Conservation (phyloP, 371 early-diverging fungal species). For the Mortierella sp. region DNA sequence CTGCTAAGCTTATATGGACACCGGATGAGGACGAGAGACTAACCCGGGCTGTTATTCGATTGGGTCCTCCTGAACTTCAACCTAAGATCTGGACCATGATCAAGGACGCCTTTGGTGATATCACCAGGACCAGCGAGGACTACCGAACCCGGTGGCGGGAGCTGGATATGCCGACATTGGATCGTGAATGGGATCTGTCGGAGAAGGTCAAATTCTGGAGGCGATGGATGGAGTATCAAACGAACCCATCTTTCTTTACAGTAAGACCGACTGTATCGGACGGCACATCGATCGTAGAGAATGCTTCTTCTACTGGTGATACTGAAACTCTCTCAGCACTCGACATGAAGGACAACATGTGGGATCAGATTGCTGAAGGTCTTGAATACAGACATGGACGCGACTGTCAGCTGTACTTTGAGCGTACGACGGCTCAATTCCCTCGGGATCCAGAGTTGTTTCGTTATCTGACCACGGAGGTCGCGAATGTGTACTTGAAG, state of each 20-base stretch:
- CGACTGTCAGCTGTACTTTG: constrained; percentile 46
- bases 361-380: constrained; percentile 51
- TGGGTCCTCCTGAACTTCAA: constrained; percentile 41
- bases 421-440: constrained; percentile 21
- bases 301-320: neutral
- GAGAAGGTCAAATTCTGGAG: constrained; percentile 50
- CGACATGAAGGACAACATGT: constrained; percentile 12
- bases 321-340: neutral
- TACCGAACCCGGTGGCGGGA: constrained; percentile 38
- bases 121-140: constrained; percentile 23
- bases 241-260: constrained; percentile 9
- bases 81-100: constrained; percentile 40
- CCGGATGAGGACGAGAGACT: constrained; percentile 48
- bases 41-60: constrained; percentile 37
- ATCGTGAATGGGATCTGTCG: constrained; percentile 42
- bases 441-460: constrained; percentile 40
- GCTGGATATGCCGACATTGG: constrained; percentile 39
- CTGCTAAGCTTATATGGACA: constrained; percentile 40
- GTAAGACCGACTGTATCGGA: neutral
- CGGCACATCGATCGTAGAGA: neutral
- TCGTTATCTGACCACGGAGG: constrained; percentile 10
- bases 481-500: constrained; percentile 22
- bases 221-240: constrained; percentile 37
- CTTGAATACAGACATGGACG: constrained; percentile 45
- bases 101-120: constrained; percentile 35